Evolutionary conservation across 2,329 filamentous ascomycete species (phyloP).

Genomic region (Penicillium sp.): DNA sequence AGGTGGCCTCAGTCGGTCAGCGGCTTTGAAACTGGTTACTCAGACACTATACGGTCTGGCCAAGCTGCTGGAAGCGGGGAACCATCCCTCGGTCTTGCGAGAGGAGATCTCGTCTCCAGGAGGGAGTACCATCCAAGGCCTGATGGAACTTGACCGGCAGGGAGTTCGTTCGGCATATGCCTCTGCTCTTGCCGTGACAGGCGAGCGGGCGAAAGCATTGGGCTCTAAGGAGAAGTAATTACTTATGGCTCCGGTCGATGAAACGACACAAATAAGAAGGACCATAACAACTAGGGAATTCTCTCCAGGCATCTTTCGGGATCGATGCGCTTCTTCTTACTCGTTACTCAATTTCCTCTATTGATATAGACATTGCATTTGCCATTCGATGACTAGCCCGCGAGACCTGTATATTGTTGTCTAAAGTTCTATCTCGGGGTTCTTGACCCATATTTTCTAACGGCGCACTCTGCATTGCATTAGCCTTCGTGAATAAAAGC

Average conservation of each 20-base stretch:
- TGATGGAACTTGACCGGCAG: slow-evolving; percentile 12
- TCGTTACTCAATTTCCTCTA: background rate
- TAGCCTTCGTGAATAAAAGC: background rate
- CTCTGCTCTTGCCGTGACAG: background rate
- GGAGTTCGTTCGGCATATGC: slow-evolving; percentile 15
- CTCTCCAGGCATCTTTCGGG: background rate
- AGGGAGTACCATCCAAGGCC: slow-evolving; percentile 15
- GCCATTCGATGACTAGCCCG: too few relatives aligned
- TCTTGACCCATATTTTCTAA: background rate
- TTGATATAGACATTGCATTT: background rate
- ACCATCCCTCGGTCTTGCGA: slow-evolving; percentile 14
- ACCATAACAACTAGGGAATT: background rate
- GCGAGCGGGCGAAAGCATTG: background rate
- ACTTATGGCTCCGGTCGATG: too few relatives aligned
- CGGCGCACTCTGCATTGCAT: background rate
- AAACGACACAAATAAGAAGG: background rate
- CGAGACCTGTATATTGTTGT: background rate
- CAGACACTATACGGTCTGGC: slow-evolving; percentile 17
- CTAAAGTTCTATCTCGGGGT: background rate
- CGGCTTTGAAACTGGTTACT: slow-evolving; percentile 8
- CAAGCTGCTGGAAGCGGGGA: slow-evolving; percentile 10
- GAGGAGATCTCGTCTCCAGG: slow-evolving; percentile 19
- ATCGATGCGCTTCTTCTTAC: too few relatives aligned
- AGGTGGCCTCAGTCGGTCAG: slow-evolving; percentile 42
- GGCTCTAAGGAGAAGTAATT: background rate